Conservation (phyloP, 495 filamentous ascomycete species). For the Aspergillus campestris region DNA sequence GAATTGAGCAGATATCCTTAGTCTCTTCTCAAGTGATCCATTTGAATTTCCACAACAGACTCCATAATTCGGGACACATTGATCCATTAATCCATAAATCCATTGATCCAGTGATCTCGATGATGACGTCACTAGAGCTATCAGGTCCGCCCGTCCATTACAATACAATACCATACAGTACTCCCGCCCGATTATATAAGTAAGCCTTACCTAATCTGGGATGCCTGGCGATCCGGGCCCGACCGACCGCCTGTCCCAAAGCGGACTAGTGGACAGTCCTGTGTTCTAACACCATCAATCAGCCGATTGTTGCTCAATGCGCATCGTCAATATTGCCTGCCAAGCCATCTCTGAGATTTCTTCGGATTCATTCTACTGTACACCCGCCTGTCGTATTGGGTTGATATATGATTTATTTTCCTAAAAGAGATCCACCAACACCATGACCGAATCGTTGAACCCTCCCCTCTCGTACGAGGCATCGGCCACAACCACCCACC, state of each 20-base stretch:
- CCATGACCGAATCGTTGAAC: constrained; percentile 39
- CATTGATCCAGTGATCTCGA: too few relatives aligned
- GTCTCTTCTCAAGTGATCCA: not conserved
- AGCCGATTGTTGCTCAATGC: not conserved
- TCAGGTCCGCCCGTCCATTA: too few relatives aligned
- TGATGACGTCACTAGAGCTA: too few relatives aligned
- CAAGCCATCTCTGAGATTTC: too few relatives aligned
- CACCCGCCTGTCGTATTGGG: too few relatives aligned
- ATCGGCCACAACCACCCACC: constrained; percentile 63
- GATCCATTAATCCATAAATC: too few relatives aligned
- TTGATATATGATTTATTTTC: not conserved
- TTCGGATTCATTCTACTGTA: too few relatives aligned
- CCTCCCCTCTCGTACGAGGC: constrained; percentile 66
- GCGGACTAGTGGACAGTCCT: constrained; percentile 2
- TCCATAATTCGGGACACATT: too few relatives aligned
- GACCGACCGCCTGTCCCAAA: not conserved
- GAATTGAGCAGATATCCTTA: not conserved
- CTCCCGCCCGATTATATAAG: too few relatives aligned
- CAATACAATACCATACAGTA: too few relatives aligned
- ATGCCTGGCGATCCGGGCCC: constrained; percentile 2
- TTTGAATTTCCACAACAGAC: too few relatives aligned
- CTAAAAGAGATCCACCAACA: constrained; percentile 8
- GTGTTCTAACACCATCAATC: constrained; percentile 1
- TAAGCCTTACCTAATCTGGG: not conserved
- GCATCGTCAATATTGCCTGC: not conserved